phyloP scores from a whole-genome alignment of 306 rosid species.

The Vigna mungo region DNA sequence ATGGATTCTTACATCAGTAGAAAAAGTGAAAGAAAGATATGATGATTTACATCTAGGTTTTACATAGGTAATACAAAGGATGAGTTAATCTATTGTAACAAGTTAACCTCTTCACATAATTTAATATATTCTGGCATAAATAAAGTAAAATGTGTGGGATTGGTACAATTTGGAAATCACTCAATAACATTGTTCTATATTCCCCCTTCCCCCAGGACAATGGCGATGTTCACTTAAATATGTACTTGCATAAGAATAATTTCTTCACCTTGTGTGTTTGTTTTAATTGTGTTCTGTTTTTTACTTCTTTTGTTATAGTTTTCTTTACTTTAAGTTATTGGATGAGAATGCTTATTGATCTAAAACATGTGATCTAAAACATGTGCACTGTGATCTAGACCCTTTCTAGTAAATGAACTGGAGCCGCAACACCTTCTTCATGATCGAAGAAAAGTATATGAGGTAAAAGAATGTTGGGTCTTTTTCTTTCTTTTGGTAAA shows the following conservation, averaged over 20 bases:
- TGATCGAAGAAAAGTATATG: conserved; percentile 91
- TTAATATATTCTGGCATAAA: no score
- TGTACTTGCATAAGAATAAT: conserved; percentile 1
- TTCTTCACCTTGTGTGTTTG: neutral
- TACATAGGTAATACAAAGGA: no score
- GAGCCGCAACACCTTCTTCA: conserved; percentile 97
- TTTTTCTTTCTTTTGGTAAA: conserved; percentile 4
- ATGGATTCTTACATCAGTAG: no score
- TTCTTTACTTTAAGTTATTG: conserved; percentile 41
- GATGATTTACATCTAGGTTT: no score
- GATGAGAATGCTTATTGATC: conserved; percentile 39
- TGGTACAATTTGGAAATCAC: no score
- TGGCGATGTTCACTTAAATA: conserved; percentile 22
- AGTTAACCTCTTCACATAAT: no score
- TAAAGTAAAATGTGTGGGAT: no score
- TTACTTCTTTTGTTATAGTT: neutral
- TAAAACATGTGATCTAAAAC: conserved; percentile 43
- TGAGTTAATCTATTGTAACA: no score
- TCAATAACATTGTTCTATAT: neutral
- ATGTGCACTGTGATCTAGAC: conserved; percentile 63
- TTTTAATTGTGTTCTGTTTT: neutral
- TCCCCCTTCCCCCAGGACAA: neutral
- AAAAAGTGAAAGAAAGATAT: no score
- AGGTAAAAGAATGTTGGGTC: conserved; percentile 59
- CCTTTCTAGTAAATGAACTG: conserved; percentile 89